Evolutionary conservation across 768 basidiomycete species (phyloP).

Genomic region (Chlorophyllum brunneum): DNA sequence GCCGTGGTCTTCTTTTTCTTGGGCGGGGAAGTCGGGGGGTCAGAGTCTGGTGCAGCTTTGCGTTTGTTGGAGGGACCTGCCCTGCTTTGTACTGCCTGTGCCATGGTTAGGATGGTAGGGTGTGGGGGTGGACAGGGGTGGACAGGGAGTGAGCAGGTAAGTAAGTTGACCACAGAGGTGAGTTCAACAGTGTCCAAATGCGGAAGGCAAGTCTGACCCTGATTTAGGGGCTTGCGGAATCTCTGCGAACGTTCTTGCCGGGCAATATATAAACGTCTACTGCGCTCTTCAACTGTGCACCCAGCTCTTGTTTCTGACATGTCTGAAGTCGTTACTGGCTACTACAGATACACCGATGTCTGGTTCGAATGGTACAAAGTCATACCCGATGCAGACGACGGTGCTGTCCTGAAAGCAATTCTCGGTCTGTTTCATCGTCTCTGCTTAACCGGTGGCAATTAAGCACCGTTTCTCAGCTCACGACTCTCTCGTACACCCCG

Average conservation of each 20-base stretch:
- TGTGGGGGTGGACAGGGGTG: not conserved
- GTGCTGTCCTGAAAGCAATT: slow-evolving; percentile 61
- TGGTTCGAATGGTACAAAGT: slow-evolving; percentile 73
- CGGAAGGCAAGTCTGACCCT: slow-evolving; percentile 8
- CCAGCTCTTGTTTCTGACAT: not conserved
- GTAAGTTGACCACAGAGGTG: not conserved
- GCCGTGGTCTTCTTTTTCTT: slow-evolving; percentile 41
- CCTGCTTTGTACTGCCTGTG: slow-evolving; percentile 61
- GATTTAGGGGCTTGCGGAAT: slow-evolving; percentile 1
- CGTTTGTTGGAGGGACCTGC: slow-evolving; percentile 40
- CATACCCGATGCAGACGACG: slow-evolving; percentile 56
- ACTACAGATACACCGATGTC: slow-evolving; percentile 83
- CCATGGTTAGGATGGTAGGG: slow-evolving; percentile 39
- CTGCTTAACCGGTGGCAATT: not conserved
- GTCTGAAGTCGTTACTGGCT: slow-evolving; percentile 56
- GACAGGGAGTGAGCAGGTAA: slow-evolving; percentile 9
- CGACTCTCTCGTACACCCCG: slow-evolving; percentile 62
- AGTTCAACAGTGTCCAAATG: slow-evolving; percentile 7
- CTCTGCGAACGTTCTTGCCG: not conserved
- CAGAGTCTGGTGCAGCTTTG: slow-evolving; percentile 39
- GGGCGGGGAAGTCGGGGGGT: slow-evolving; percentile 42
- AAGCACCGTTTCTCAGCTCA: slow-evolving; percentile 37
- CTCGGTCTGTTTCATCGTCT: slow-evolving; percentile 34
- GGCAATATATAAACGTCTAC: not conserved
- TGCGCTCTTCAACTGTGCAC: not conserved